These are phyloP conservation scores for Leishmania lainsoni DNA, from an alignment of 208 protist genomes.

Conservation along the genomic window DNA sequence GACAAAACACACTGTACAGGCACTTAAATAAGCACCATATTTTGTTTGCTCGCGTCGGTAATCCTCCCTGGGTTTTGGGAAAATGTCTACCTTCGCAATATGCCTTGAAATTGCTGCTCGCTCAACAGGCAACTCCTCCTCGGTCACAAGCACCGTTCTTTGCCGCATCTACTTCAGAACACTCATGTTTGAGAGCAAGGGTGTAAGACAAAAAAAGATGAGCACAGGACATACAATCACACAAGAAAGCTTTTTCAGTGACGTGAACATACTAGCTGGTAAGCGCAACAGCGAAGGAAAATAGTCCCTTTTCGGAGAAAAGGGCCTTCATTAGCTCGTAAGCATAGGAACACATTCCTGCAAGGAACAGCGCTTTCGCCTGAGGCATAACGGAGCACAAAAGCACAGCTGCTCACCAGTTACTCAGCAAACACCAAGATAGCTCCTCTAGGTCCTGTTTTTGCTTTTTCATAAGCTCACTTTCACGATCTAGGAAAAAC, in stretches of 20 bases:
- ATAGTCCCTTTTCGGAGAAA: neutral
- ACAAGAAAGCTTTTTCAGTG: neutral
- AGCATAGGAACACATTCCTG: no score
- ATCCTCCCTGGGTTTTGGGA: slow-evolving; percentile 72
- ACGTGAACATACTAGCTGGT: neutral
- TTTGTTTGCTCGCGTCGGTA: slow-evolving; percentile 57
- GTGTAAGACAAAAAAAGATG: neutral
- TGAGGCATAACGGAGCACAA: neutral
- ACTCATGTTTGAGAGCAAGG: no score
- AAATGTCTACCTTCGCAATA: slow-evolving; percentile 56
- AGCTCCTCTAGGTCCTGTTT: neutral
- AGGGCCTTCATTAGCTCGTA: no score
- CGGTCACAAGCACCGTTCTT: neutral
- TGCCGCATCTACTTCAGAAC: slow-evolving; percentile 8
- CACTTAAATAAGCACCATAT: slow-evolving; percentile 51
- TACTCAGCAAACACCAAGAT: neutral
- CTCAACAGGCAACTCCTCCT: neutral
- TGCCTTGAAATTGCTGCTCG: slow-evolving; percentile 24
- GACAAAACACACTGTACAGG: slow-evolving; percentile 47
- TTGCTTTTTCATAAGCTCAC: neutral
- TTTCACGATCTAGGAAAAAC: neutral
- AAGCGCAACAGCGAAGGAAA: neutral
- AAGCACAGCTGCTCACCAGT: neutral
- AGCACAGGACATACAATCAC: neutral
- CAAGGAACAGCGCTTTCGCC: neutral